A percentile compares a stretch with the other conserved stretches of the same genome.
phyloP scores from a whole-genome alignment of 164 flowering plant species.

The Piper betle region DNA sequence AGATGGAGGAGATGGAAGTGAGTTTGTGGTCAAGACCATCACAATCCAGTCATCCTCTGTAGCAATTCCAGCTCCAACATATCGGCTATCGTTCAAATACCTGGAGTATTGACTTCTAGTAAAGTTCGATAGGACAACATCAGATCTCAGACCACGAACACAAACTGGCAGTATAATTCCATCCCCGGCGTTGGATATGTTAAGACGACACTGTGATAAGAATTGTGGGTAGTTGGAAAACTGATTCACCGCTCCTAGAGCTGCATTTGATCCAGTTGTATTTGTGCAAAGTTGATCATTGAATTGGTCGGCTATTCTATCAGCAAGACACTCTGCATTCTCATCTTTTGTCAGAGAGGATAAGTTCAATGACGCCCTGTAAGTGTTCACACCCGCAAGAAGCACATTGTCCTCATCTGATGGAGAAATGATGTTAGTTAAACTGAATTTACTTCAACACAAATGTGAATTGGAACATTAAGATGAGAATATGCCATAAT shows the following conservation, averaged over 20 bases:
- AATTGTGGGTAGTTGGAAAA: slow-evolving; percentile 38
- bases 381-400: slow-evolving; percentile 53
- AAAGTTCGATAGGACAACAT: slow-evolving; percentile 52
- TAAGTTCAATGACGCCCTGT: slow-evolving; percentile 36
- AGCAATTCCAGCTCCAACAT: slow-evolving; percentile 43
- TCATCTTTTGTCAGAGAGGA: slow-evolving; percentile 36
- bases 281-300: slow-evolving; percentile 39
- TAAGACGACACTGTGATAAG: slow-evolving; percentile 47
- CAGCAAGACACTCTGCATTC: slow-evolving; percentile 76
- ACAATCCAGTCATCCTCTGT: slow-evolving; percentile 59
- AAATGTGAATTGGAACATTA: background rate
- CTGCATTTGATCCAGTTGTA: slow-evolving; percentile 18
- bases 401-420: slow-evolving; percentile 66
- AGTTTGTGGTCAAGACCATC: slow-evolving; percentile 36
- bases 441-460: background rate
- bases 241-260: slow-evolving; percentile 22
- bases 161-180: slow-evolving; percentile 63
- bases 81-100: slow-evolving; percentile 36
- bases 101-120: slow-evolving; percentile 46
- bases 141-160: slow-evolving; percentile 40
- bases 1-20: too few relatives aligned
- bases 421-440: background rate
- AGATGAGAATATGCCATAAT: background rate
- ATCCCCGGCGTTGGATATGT: slow-evolving; percentile 41
- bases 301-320: slow-evolving; percentile 38